These are phyloP conservation scores for Climacium dendroides DNA, from an alignment of 225 moss, liverwort and hornwort genomes.

Conservation along the genomic window DNA sequence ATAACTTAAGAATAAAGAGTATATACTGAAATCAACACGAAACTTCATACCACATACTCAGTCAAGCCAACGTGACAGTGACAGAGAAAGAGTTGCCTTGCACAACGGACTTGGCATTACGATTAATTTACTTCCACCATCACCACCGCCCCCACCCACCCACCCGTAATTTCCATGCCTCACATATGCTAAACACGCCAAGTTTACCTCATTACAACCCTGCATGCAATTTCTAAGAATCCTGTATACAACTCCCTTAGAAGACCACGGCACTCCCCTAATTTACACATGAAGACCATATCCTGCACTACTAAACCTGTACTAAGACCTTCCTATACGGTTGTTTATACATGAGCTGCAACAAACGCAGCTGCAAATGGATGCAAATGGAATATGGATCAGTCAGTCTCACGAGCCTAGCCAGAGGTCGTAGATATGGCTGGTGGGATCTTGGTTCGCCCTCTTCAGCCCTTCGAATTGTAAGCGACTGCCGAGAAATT, in stretches of 20 bases:
- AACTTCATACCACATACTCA: neutral
- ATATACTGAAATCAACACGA: neutral
- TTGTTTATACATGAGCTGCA: neutral
- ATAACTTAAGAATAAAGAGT: neutral
- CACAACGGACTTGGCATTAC: neutral
- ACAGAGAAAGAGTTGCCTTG: neutral
- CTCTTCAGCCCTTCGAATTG: conserved; percentile 50
- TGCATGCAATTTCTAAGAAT: neutral
- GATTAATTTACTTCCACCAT: neutral
- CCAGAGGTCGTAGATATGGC: conserved; percentile 48
- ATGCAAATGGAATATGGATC: neutral
- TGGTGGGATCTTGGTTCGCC: conserved; percentile 27
- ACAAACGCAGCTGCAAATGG: neutral
- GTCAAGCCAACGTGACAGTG: neutral
- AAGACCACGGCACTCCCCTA: neutral
- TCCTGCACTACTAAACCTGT: neutral
- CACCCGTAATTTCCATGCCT: neutral
- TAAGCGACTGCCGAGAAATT: conserved; percentile 42
- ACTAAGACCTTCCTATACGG: neutral
- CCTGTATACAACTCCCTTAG: neutral
- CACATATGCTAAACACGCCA: neutral
- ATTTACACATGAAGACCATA: neutral
- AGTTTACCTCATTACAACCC: neutral
- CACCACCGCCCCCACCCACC: no score
- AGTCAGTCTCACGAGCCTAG: conserved; percentile 12